Base-by-base conservation (phyloP, 202 grass and related monocot genomes). In the Schoenoplectus tabernaemontani region DNA sequence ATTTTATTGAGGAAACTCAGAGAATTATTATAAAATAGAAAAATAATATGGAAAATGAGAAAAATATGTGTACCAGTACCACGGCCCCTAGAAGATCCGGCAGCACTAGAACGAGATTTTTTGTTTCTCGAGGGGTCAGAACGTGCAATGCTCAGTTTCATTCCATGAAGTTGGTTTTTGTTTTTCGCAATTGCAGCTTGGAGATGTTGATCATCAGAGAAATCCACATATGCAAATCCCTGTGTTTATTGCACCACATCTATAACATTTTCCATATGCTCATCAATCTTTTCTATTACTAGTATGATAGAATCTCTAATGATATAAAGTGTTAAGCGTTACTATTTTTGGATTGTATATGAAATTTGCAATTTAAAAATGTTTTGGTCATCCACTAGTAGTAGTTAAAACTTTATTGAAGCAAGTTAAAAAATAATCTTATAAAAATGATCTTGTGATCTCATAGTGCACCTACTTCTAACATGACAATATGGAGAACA, bases 171-270 rank as follows among this genome's bases (percentile, higher is more conserved):
- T 58, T 76, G 89, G 39, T 87, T 88, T 83, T 70, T 98, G 88
- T 89, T 95, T 83, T 98, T 98, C 56, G 56, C 81, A 86, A 98
- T 81, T 20, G 96, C 96, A 72, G 91, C 81, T 46, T 93, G 84
- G 75, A 98, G 91, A 89, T 92, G 96, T 51, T 92, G 66, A 16
- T 92, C 86, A 65, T 92, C 89, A 79, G 65, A 89, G 90, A 95
- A 98, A 78, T 98, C 96, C 64, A 98, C 91, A 87, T 98, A 98
- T 16, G 96, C 96, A 69, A 95, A 82, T 4, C 96, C 96, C 91
- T 98, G 85, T 12, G 78, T 80, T 64, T 10, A 48, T 30, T 50
- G 7, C 54, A 51, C 58, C 19, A 19, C 30, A 50, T 64, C 10
- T 65, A 50, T 78, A 61, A 75, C 47, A 54, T 53, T 75, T 75